Evolutionary conservation across 2,329 filamentous ascomycete species (phyloP), one percentile per base, ranked within the genome.

Genomic region (Penicillium paneum): DNA sequence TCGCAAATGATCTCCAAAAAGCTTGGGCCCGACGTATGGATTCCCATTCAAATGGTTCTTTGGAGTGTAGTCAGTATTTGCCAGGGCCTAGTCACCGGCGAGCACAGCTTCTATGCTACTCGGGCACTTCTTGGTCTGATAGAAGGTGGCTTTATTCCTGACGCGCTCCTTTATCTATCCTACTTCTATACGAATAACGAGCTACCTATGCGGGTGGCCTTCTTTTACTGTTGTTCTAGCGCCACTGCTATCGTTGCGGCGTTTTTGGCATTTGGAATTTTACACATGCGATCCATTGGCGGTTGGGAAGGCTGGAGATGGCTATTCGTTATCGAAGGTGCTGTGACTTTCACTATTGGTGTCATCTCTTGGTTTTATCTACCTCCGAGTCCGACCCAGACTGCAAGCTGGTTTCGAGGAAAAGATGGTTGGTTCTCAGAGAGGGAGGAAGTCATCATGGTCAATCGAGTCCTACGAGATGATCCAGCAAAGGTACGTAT

Each of bases 361-460:
- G 13, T 57, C 3, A 36, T 42, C 3, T 49, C 52, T 10, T 55
- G 52, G 31, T 71, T 83, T 29, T 85, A 83, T 61, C 77, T 86
- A 17, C 83, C 83, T 1, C 70, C 76, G 35, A 86, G 83, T 0
- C 86, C 87, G 0, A 85, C 83, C 0, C 77, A 83, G 45, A 90
- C 87, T 8, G 80, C 78, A 21, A 78, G 79, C n/a, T 70, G 77
- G 44, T 79, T 89, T 54, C 82, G 81, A 48, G 80, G 82, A 3
- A 82, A 81, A 32, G 59, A 77, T 28, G 50, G 50, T 7, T 86
- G 84, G 85, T 86, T 86, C 66, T 80, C 74, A 0, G 84, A 87
- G 64, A 76, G 79, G 0, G 82, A 89, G 64, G 85, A 88, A 63
- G 77, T 81, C 44, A 87, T 88, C 62, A 83, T 88, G 80, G 79